A percentile compares a stretch with the other conserved stretches of the same genome.
These are phyloP conservation scores for Xeromyces bisporus DNA, from an alignment of 495 filamentous ascomycete species.

Conservation along the genomic window DNA sequence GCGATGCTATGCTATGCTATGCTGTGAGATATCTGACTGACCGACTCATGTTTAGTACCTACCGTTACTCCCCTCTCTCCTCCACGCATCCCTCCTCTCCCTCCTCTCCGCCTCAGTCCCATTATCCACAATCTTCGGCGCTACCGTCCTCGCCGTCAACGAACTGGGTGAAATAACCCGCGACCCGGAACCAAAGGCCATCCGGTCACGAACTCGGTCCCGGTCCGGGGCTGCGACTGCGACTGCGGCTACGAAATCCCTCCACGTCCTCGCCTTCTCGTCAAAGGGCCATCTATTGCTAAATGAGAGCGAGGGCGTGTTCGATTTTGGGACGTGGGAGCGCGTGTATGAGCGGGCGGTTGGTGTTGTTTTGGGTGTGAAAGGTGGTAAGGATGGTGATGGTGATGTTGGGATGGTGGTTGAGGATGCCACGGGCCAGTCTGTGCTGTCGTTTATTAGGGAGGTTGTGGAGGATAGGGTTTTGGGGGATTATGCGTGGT, in stretches of 20 bases:
- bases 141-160: constrained; percentile 45
- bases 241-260: constrained; percentile 42
- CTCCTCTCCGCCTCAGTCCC: constrained; percentile 62
- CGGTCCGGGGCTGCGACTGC: no score
- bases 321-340: constrained; percentile 64
- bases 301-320: constrained; percentile 66
- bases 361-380: constrained; percentile 39
- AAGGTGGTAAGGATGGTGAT: constrained; percentile 19
- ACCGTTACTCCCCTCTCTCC: constrained; percentile 51
- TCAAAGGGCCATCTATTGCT: constrained; percentile 57
- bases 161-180: constrained; percentile 30
- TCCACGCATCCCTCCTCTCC: constrained; percentile 58
- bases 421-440: constrained; percentile 17
- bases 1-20: not conserved
- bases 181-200: constrained; percentile 37
- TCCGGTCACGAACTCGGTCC: no score
- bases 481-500: constrained; percentile 23
- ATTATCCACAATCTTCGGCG: constrained; percentile 49
- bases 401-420: constrained; percentile 31
- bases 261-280: constrained; percentile 66
- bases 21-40: constrained; percentile 4
- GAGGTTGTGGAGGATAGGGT: constrained; percentile 39
- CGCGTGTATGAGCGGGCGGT: constrained; percentile 45
- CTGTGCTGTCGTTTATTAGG: constrained; percentile 44
- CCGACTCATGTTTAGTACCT: constrained; percentile 38